Evolutionary conservation across 257 asterid genomes (phyloP), one percentile per base, ranked within the genome.

Genomic region (Solanum tarijense): DNA sequence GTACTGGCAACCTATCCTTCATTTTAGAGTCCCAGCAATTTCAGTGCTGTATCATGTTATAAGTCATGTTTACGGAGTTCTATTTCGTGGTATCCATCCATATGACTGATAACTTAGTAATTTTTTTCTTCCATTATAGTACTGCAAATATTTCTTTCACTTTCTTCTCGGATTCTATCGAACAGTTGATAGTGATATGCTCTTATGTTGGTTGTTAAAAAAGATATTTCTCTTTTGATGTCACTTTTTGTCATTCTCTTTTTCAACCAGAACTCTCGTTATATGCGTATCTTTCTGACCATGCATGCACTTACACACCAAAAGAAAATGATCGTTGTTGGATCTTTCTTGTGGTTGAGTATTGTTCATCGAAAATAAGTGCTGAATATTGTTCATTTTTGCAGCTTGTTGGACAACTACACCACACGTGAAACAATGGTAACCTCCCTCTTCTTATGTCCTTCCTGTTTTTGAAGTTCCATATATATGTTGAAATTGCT

Each of bases 341-440:
- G 25, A 27, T 9, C 16, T 27, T 16, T 78, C 43, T 43, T 27
- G 25, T 27, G 66, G 65, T 43, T 14, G 85, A 41, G 46, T 41
- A 10, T 41, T 10, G 13, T 10, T 10, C 13, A 41, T 41, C 13
- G 13, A 41, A 10, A 71, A 43, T 12, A 86, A 86, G 66, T 48
- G 32, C 36, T 69, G 52, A 86, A 27, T 36, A 60, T 75, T 39
- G 43, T 73, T 23, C 48, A 21, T n/a, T 46, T 87, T 41, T 93
- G 95, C 98, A 96, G 99, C 93, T 94, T 96, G 98, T 93, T 96
- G 99, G 99, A 92, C 74, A 87, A 91, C 93, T 86, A 96, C 96
- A 55, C 96, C 96, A 35, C 96, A 92, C 83, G 93, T 96, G 88
- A 93, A 92, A 73, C 95, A 96, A 91, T 96, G 99, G 99, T 94